Percentiles rank a stretch among this genome's conserved stretches.
Evolutionary conservation across 2,329 filamentous ascomycete species (phyloP).

Genomic region (Hymenoscyphus fructigenus): DNA sequence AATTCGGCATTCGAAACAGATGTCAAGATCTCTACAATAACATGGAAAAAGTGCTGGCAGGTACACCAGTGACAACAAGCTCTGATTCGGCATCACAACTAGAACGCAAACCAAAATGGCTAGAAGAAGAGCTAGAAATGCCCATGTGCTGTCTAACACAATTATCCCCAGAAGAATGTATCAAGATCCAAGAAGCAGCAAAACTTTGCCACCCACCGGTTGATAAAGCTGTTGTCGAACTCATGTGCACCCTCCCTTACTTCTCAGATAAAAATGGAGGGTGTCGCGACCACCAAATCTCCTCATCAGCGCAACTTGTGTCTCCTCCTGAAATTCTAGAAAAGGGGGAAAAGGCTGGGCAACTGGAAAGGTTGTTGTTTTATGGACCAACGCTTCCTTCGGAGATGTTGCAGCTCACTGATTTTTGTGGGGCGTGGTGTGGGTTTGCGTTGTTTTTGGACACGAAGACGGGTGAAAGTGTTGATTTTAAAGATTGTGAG

Average conservation of each 20-base stretch:
- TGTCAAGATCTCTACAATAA: background rate
- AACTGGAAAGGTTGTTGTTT: background rate
- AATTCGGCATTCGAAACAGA: background rate
- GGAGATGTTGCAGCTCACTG: background rate
- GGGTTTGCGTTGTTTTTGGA: constrained; percentile 15
- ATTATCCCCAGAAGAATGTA: constrained; percentile 15
- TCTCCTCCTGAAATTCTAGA: background rate
- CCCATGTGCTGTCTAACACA: constrained; percentile 17
- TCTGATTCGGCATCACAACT: background rate
- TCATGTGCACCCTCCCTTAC: constrained; percentile 20
- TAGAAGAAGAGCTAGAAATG: background rate
- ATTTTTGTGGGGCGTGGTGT: background rate
- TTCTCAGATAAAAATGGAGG: background rate
- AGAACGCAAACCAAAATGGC: background rate
- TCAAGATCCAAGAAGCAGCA: constrained; percentile 13
- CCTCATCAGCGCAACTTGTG: background rate
- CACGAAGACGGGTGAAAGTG: constrained; percentile 16
- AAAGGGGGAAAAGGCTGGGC: background rate
- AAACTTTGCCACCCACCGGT: constrained; percentile 15
- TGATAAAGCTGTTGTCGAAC: constrained; percentile 16
- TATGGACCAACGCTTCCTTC: background rate
- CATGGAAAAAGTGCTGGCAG: background rate
- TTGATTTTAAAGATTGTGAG: constrained; percentile 12
- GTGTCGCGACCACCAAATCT: background rate
- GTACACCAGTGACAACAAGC: background rate